A percentile compares a stretch with the other conserved stretches of the same genome.
These are phyloP conservation scores for Emiliania huxleyi DNA, from an alignment of 78 protist genomes.

Conservation along the genomic window DNA sequence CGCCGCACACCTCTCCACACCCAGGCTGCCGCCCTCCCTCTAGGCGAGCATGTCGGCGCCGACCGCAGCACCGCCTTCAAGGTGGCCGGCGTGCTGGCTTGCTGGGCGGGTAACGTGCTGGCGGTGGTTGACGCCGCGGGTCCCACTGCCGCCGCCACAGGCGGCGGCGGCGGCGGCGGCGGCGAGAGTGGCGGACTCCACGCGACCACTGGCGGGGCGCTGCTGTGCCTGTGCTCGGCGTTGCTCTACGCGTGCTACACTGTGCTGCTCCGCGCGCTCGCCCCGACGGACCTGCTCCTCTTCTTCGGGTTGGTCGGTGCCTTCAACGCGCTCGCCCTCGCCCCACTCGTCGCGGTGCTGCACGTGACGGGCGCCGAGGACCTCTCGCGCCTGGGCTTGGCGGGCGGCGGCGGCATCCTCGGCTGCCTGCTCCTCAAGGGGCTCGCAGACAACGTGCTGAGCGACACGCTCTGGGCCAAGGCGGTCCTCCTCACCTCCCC, in stretches of 20 bases:
- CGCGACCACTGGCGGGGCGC: conserved; percentile 29
- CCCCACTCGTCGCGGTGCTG: conserved; percentile 46
- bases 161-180: not conserved
- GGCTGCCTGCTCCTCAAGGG: conserved; percentile 28
- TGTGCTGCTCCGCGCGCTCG: not conserved
- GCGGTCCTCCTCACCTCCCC: conserved; percentile 72
- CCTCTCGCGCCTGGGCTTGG: not conserved
- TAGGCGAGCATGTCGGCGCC: no score
- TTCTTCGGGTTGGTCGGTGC: conserved; percentile 68
- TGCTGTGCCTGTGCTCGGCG: conserved; percentile 55
- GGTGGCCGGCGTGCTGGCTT: no score
- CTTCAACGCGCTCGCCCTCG: not conserved
- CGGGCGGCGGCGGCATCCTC: not conserved
- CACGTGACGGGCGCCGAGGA: conserved; percentile 10
- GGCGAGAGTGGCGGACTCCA: not conserved
- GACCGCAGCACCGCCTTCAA: not conserved
- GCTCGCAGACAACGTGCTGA: conserved; percentile 59
- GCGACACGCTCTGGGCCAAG: conserved; percentile 72
- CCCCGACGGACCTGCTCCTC: conserved; percentile 40
- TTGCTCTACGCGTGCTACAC: conserved; percentile 64
- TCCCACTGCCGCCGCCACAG: no score
- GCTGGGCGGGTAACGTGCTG: no score
- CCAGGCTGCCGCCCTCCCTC: no score
- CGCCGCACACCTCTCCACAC: no score
- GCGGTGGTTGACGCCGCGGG: no score